Percentiles rank a stretch among this genome's conserved stretches.
Evolutionary conservation across 495 filamentous ascomycete genomes (phyloP).

Genomic region (Talaromyces adpressus): DNA sequence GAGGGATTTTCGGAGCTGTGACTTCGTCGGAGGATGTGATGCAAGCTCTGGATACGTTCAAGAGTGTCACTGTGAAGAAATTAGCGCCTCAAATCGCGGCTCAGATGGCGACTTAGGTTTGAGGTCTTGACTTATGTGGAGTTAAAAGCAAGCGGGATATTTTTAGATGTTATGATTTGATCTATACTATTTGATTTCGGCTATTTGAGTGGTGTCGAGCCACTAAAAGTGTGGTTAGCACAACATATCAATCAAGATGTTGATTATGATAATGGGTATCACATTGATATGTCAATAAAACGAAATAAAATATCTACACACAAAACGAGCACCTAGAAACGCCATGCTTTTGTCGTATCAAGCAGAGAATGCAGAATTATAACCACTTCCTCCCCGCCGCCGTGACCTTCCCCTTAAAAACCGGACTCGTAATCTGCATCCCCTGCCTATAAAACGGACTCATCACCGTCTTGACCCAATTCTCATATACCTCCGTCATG

Average conservation of each 20-base stretch:
- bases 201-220: neutral
- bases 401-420: slow-evolving; percentile 73
- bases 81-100: slow-evolving; percentile 32
- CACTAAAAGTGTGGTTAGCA: neutral
- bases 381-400: slow-evolving; percentile 92
- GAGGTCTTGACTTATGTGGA: neutral
- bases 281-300: neutral
- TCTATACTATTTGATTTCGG: neutral
- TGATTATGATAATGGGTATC: neutral
- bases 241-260: neutral
- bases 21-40: slow-evolving; percentile 42
- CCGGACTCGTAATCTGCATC: slow-evolving; percentile 73
- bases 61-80: slow-evolving; percentile 36
- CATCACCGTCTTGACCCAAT: slow-evolving; percentile 95
- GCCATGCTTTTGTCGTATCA: neutral
- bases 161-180: neutral
- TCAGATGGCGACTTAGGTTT: slow-evolving; percentile 5
- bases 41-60: slow-evolving; percentile 40
- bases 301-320: neutral
- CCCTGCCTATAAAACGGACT: slow-evolving; percentile 85
- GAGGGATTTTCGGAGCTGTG: slow-evolving; percentile 52
- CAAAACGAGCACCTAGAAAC: neutral
- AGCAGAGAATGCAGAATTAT: slow-evolving; percentile 26
- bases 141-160: neutral
- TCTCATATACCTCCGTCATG: slow-evolving; percentile 89